A percentile compares a stretch with the other conserved stretches of the same genome.
These are phyloP conservation scores for Syncephalastrum racemosum DNA, from an alignment of 371 early-diverging fungal species.

Conservation along the genomic window DNA sequence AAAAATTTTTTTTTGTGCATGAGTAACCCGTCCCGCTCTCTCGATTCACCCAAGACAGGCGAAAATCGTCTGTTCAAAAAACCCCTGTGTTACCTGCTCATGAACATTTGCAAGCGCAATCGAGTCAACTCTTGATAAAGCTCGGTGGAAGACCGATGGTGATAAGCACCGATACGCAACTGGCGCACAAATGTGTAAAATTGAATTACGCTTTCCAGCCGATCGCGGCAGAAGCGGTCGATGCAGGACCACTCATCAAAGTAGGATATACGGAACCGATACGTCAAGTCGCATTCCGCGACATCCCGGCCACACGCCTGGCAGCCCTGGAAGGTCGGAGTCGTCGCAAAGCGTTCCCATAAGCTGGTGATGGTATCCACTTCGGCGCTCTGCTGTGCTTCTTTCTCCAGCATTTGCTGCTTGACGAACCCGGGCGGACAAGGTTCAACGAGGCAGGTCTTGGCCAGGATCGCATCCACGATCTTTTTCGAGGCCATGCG, in stretches of 20 bases:
- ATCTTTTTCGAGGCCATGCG: conserved; percentile 75
- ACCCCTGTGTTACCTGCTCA: conserved; percentile 27
- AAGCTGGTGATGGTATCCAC: conserved; percentile 30
- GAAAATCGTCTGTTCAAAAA: neutral
- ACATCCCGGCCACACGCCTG: conserved; percentile 41
- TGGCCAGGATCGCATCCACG: conserved; percentile 79
- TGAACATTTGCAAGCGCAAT: conserved; percentile 67
- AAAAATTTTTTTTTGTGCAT: no score
- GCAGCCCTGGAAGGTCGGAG: conserved; percentile 36
- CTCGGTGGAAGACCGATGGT: conserved; percentile 63
- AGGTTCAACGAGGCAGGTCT: conserved; percentile 74
- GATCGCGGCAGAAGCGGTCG: conserved; percentile 76
- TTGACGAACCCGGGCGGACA: conserved; percentile 38
- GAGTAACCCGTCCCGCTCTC: no score
- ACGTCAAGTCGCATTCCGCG: conserved; percentile 48
- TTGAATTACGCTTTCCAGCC: conserved; percentile 73
- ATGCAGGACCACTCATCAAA: conserved; percentile 75
- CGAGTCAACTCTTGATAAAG: conserved; percentile 65
- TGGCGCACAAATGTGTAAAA: conserved; percentile 79
- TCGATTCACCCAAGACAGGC: neutral
- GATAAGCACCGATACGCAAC: conserved; percentile 68
- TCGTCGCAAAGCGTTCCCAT: conserved; percentile 52
- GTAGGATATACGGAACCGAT: conserved; percentile 73
- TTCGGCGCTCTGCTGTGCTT: conserved; percentile 12
- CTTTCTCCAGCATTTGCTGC: conserved; percentile 24